phyloP scores from a whole-genome alignment of 495 filamentous ascomycete genomes.

The Letharia columbiana region DNA sequence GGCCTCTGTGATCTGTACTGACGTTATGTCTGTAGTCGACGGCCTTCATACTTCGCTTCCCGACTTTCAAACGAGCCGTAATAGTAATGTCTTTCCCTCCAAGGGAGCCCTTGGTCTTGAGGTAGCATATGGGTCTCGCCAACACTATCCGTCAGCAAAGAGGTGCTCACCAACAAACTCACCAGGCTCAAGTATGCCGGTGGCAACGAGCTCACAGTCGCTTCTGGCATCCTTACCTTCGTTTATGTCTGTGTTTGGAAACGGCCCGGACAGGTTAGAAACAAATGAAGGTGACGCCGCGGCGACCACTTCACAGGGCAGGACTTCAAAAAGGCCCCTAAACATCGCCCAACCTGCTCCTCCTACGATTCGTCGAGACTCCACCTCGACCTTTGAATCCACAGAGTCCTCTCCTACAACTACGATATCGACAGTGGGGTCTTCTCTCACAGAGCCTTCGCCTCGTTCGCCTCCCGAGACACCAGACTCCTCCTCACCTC shows the following conservation, averaged over 20 bases:
- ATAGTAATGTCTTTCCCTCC: conserved; percentile 16
- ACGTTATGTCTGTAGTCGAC: conserved; percentile 19
- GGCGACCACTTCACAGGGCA: conserved; percentile 12
- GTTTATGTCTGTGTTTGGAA: conserved; percentile 30
- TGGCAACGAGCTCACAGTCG: conserved; percentile 26
- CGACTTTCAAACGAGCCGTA: conserved; percentile 16
- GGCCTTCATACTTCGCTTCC: conserved; percentile 12
- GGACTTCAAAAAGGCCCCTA: conserved; percentile 16
- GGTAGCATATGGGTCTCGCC: conserved; percentile 13
- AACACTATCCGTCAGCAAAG: conserved; percentile 11
- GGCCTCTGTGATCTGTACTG: conserved; percentile 13
- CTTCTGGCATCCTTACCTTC: conserved; percentile 27
- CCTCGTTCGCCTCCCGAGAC: conserved; percentile 90
- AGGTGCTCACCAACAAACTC: conserved; percentile 6
- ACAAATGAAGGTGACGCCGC: conserved; percentile 11
- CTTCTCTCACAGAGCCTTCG: conserved; percentile 80
- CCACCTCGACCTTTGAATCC: conserved; percentile 72
- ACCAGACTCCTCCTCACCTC: conserved; percentile 54
- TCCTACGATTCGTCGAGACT: conserved; percentile 35
- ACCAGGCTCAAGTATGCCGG: conserved; percentile 25
- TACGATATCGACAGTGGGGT: conserved; percentile 87
- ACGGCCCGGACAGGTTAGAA: conserved; percentile 19
- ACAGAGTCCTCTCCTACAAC: conserved; percentile 93
- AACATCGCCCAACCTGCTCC: conserved; percentile 28
- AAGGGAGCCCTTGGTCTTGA: conserved; percentile 9